Base-by-base conservation (phyloP, 257 asterid genomes). In the Penstemon newberryi region DNA sequence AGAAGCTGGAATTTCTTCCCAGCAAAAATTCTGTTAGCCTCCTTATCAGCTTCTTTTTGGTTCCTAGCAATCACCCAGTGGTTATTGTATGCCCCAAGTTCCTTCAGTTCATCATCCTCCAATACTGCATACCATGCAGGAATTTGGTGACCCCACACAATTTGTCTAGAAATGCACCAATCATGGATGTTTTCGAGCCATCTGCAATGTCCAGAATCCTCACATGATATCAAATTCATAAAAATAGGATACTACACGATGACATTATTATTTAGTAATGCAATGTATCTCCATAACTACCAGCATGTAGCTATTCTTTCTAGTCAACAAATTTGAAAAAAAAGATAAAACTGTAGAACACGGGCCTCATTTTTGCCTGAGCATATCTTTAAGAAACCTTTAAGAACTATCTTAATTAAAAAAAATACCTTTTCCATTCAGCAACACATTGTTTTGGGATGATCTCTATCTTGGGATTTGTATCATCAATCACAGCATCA, bases 131-230 rank as follows among this genome's bases (percentile, higher is more conserved):
- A 93, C 97, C 97, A 93, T 42, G 99, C 96, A 18, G 97, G 99
- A 74, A 90, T 73, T 38, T 90, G 92, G 64, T 90, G 99, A 61
- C 99, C 99, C 99, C 97, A 93, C 99, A 96, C 90, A 71, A 93
- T 92, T 76, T 93, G 99, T 78, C 99, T 85, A 69, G 99, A 93
- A 75, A 93, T 79, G 82, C 99, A 93, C 97, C 99, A 93, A 80
- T 90, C 97, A 63, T 88, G 96, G 71, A 90, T 93, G 62, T 93
- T 90, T 78, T 88, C 97, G 57, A 93, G 99, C 99, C 99, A 93
- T 81, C 99, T 93, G 84, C 75, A 76, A 75, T 15, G 65, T 57
- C 51, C 72, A 75, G 65, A 55, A 62, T 46, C 37, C 46, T 67
- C 67, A 52, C 13, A 47, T 41, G 45, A 56, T 56, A 72, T n/a